Percentiles rank a stretch among this genome's conserved stretches.
Conservation (phyloP, 2,329 filamentous ascomycete species). For the Trichoderma cornu-damae region DNA sequence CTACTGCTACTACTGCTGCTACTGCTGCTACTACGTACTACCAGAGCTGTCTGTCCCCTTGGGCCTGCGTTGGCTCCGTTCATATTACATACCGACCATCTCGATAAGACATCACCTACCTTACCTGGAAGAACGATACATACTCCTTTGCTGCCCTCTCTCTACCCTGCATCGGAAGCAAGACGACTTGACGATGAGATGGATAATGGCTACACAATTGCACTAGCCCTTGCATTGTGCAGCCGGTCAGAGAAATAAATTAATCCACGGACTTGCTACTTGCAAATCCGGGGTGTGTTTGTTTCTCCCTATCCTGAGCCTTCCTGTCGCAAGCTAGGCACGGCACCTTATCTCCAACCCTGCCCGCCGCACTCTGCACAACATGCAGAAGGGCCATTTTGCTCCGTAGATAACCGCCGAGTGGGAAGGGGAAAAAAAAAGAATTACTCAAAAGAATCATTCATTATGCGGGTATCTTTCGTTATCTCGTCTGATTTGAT, state of each 20-base stretch:
- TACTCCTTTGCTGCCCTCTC: no score
- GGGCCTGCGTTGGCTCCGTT: not conserved
- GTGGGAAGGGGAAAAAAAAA: not conserved
- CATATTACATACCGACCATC: not conserved
- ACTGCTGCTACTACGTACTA: no score
- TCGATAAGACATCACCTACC: not conserved
- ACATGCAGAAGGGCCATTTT: not conserved
- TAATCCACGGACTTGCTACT: slow-evolving; percentile 4
- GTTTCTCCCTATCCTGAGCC: slow-evolving; percentile 5
- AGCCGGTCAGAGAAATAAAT: slow-evolving; percentile 15
- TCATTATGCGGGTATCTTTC: not conserved
- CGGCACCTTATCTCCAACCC: slow-evolving; percentile 18
- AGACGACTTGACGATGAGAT: not conserved
- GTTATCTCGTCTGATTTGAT: slow-evolving; percentile 15
- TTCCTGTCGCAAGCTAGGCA: slow-evolving; percentile 3
- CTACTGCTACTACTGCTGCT: no score
- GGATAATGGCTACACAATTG: not conserved
- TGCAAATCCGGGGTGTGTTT: slow-evolving; percentile 17
- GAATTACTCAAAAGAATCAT: slow-evolving; percentile 10
- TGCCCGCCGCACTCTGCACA: not conserved
- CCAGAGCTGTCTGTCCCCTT: not conserved
- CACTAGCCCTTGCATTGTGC: slow-evolving; percentile 10
- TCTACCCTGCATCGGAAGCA: not conserved
- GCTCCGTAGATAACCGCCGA: slow-evolving; percentile 5
- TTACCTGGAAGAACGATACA: not conserved